Percentiles rank a stretch among this genome's conserved stretches.
Evolutionary conservation across 306 rosid species (phyloP).

Genomic region (Delonix regia): DNA sequence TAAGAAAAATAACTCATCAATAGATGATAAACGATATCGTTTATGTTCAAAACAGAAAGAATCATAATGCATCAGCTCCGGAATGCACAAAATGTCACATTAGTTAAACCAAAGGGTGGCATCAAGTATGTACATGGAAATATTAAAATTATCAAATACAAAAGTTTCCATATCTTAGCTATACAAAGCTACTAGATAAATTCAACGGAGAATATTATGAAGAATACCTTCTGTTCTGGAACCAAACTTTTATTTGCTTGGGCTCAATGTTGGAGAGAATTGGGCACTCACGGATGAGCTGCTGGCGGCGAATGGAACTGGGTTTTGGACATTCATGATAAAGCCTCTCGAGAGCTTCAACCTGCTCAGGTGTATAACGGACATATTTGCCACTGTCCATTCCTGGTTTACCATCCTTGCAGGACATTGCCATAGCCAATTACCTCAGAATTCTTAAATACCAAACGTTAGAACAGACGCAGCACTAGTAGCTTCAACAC

Average conservation of each 20-base stretch:
- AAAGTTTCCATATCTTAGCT: background rate
- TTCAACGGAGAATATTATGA: background rate
- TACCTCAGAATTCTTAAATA: background rate
- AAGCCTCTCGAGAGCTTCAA: slow-evolving; percentile 28
- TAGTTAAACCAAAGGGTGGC: background rate
- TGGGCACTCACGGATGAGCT: slow-evolving; percentile 21
- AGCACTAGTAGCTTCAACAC: background rate
- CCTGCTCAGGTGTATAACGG: slow-evolving; percentile 31
- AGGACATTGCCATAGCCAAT: slow-evolving; percentile 22
- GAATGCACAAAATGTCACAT: background rate
- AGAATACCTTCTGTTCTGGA: slow-evolving; percentile 26
- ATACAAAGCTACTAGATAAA: background rate
- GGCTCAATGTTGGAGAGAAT: slow-evolving; percentile 26
- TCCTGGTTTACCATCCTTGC: slow-evolving; percentile 27
- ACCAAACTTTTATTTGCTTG: slow-evolving; percentile 20
- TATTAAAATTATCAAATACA: background rate
- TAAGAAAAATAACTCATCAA: background rate
- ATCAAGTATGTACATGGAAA: background rate
- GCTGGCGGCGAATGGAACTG: slow-evolving; percentile 30
- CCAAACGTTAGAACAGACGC: background rate
- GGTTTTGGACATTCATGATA: slow-evolving; percentile 24
- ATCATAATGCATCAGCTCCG: background rate
- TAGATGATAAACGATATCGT: background rate
- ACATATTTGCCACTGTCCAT: slow-evolving; percentile 21
- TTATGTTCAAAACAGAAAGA: background rate